Conservation (phyloP, 1,284 basidiomycete species). For the Pterulicium gracile region DNA sequence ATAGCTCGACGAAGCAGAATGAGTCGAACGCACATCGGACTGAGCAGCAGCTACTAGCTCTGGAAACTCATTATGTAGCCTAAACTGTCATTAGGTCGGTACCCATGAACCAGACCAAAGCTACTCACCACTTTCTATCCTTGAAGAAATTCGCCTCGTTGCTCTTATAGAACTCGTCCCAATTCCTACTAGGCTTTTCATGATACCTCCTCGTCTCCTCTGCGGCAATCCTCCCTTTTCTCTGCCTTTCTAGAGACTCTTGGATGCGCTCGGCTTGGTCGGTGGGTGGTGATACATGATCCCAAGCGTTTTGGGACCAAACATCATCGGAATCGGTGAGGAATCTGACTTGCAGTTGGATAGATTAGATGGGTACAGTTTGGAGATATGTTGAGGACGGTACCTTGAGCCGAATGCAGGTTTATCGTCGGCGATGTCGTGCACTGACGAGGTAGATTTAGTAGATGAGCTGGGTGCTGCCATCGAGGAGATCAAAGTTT, state of each 20-base stretch:
- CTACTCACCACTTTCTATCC: constrained; percentile 70
- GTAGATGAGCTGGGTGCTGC: constrained; percentile 12
- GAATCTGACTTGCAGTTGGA: constrained; percentile 30
- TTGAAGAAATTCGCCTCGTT: constrained; percentile 86
- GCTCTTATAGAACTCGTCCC: constrained; percentile 84
- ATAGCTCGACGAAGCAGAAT: too few relatives aligned
- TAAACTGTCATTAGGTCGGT: constrained; percentile 16
- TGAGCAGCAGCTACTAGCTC: constrained; percentile 67
- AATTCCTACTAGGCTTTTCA: constrained; percentile 61
- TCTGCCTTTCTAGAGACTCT: constrained; percentile 59
- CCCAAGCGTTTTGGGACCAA: constrained; percentile 78
- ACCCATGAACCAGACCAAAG: constrained; percentile 1
- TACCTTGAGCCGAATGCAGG: constrained; percentile 67
- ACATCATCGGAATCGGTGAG: constrained; percentile 52
- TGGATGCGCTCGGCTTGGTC: constrained; percentile 66
- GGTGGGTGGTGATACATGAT: constrained; percentile 77
- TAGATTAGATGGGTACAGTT: not conserved
- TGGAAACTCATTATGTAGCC: constrained; percentile 89
- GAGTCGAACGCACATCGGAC: constrained; percentile 56
- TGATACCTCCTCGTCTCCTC: constrained; percentile 63
- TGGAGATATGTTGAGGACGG: constrained; percentile 8
- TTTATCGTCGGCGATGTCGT: constrained; percentile 42
- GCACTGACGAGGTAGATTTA: constrained; percentile 51
- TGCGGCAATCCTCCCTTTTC: constrained; percentile 54
- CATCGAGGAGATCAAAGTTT: too few relatives aligned